Conservation (phyloP, 2,329 filamentous ascomycete genomes). For the Calonectria leucothoes region DNA sequence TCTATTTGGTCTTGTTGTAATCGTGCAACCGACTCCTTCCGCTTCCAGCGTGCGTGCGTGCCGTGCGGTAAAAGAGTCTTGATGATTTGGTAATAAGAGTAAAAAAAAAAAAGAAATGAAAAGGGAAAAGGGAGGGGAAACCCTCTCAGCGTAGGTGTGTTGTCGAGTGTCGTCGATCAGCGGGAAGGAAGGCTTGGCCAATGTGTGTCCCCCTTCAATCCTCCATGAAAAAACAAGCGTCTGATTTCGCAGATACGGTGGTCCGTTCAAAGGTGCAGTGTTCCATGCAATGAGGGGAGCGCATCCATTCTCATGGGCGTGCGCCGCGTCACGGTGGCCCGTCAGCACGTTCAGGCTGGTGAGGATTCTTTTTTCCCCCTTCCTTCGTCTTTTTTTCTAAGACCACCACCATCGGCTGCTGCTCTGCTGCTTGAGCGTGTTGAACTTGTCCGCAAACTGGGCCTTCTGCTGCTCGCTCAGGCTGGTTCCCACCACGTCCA, state of each 20-base stretch:
- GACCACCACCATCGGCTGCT: conserved; percentile 30
- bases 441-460: conserved; percentile 16
- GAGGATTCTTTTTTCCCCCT: no score
- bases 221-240: neutral
- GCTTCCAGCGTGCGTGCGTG: neutral
- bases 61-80: no score
- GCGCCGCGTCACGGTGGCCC: neutral
- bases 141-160: no score
- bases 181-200: conserved; percentile 1
- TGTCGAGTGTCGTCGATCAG: neutral
- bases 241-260: neutral
- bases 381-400: neutral
- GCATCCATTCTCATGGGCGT: neutral
- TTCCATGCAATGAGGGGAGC: conserved; percentile 4
- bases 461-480: conserved; percentile 20
- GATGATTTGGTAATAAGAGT: neutral
- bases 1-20: neutral
- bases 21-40: neutral
- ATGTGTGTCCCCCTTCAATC: neutral
- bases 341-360: no score
- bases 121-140: no score
- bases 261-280: neutral
- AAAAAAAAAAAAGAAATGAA: neutral
- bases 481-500: conserved; percentile 44
- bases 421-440: conserved; percentile 25